Evolutionary conservation across 805 yeast genomes (phyloP).

Genomic region (Martiniozyma abietophila): DNA sequence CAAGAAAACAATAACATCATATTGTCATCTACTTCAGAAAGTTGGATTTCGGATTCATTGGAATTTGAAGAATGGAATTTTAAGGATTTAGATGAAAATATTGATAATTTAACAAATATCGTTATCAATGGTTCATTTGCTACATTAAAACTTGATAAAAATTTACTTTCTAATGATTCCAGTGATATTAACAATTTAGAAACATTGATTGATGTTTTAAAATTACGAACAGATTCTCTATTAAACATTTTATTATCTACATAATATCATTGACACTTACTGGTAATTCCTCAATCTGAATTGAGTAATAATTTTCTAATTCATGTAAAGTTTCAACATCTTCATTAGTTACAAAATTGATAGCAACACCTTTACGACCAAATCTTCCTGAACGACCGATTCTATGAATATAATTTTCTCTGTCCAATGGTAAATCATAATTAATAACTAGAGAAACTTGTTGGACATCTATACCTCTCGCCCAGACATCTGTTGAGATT

Average conservation of each 20-base stretch:
- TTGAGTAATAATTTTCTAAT: slow-evolving; percentile 63
- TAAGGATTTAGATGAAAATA: slow-evolving; percentile 6
- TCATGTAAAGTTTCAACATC: slow-evolving; percentile 71
- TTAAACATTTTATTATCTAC: slow-evolving; percentile 6
- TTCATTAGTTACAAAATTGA: slow-evolving; percentile 79
- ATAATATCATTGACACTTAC: slow-evolving; percentile 40
- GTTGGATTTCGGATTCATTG: not conserved
- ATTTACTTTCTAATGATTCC: not conserved
- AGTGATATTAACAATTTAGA: slow-evolving; percentile 1
- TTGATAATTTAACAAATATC: slow-evolving; percentile 2
- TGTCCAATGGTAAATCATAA: slow-evolving; percentile 87
- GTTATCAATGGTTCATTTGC: slow-evolving; percentile 4
- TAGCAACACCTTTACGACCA: slow-evolving; percentile 98
- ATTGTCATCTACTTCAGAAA: not conserved
- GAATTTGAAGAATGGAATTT: slow-evolving; percentile 9
- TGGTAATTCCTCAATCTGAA: slow-evolving; percentile 72
- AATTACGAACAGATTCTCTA: slow-evolving; percentile 5
- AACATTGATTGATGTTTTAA: slow-evolving; percentile 3
- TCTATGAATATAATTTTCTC: slow-evolving; percentile 94
- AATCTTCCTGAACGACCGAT: slow-evolving; percentile 98
- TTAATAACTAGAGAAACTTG: slow-evolving; percentile 94
- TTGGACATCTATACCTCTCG: slow-evolving; percentile 98
- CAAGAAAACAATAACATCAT: no score
- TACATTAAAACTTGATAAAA: not conserved
- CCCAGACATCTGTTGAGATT: slow-evolving; percentile 95